Base-by-base conservation (phyloP, 805 yeast species). In the Nakazawaea populi region DNA sequence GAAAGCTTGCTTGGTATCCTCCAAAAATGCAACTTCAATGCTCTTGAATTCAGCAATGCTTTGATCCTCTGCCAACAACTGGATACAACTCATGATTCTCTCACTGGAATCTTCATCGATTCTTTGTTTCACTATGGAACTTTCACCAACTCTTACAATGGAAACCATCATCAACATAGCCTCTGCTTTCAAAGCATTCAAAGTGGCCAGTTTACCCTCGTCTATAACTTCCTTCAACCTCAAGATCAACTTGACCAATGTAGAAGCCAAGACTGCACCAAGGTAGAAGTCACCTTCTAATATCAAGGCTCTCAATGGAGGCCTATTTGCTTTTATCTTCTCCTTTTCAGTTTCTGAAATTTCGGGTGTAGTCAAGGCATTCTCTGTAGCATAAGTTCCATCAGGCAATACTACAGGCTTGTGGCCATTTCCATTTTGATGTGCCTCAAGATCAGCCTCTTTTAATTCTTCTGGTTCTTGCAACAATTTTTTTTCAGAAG, bases 31-130 rank as follows among this genome's bases (percentile, higher is more conserved):
- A 46, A 73, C 56, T 55, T 85, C 83, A 54, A 78, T 64, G 14
- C 73, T 58, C 42, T 68, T 57, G 42, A 63, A 62, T 48, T 72
- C 66, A 48, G 74, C 73, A 31, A 68, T 64, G 42, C 77, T 76
- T 52, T 80, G 74, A 39, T 82, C 84, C 55, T 86, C 92, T 49
- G 85, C 76, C 59, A 95, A 76, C 53, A 87, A 82, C 59, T 87
- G 83, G 60, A 94, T 80, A 64, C 92, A 91, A n/a, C 92, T 76
- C 67, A 90, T 73, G 51, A 94, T 85, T 72, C 98, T 82, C 71
- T 94, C 99, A n/a, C 87, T 82, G 2, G 97, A 88, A 70, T 95
- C 99, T 71, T 94, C 99, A 64, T 94, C 97, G 55, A 92, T 90
- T 60, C 81, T 80, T 63, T 85, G 83, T 55, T 81, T 75, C 28